Evolutionary conservation across 768 basidiomycete genomes (phyloP).

Genomic region (Omphalotus guepiniiformis): DNA sequence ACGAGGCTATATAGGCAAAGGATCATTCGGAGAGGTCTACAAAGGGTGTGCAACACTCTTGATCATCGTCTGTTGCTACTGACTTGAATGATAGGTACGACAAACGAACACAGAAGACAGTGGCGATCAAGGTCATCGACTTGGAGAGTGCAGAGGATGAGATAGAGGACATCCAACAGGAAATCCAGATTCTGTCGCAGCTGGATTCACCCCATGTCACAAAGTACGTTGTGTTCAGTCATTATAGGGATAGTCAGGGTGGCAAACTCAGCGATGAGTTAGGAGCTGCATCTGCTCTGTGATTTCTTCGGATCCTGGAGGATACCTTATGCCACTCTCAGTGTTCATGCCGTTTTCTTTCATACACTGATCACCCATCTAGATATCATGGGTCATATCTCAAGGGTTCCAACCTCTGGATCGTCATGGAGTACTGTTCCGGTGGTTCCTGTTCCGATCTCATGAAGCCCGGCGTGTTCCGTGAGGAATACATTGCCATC

Average conservation of each 20-base stretch:
- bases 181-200: constrained; percentile 96
- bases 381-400: constrained; percentile 96
- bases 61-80: constrained; percentile 6
- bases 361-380: constrained; percentile 6
- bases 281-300: no score
- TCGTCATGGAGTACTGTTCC: constrained; percentile 99
- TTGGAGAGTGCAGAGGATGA: constrained; percentile 99
- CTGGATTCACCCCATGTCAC: constrained; percentile 95
- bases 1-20: constrained; percentile 67
- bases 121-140: constrained; percentile 99
- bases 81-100: constrained; percentile 64
- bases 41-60: constrained; percentile 66
- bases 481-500: constrained; percentile 99
- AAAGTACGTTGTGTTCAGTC: constrained; percentile 53
- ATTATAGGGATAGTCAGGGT: constrained; percentile 1
- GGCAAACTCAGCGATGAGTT: not conserved
- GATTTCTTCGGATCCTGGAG: no score
- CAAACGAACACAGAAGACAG: constrained; percentile 92
- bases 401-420: constrained; percentile 97
- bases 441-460: constrained; percentile 98
- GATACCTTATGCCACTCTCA: no score
- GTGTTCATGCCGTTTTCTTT: no score
- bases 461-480: constrained; percentile 99
- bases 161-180: constrained; percentile 99
- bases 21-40: constrained; percentile 99